Evolutionary conservation across 768 basidiomycete species (phyloP).

Genomic region (Podaxis mareebaensis): DNA sequence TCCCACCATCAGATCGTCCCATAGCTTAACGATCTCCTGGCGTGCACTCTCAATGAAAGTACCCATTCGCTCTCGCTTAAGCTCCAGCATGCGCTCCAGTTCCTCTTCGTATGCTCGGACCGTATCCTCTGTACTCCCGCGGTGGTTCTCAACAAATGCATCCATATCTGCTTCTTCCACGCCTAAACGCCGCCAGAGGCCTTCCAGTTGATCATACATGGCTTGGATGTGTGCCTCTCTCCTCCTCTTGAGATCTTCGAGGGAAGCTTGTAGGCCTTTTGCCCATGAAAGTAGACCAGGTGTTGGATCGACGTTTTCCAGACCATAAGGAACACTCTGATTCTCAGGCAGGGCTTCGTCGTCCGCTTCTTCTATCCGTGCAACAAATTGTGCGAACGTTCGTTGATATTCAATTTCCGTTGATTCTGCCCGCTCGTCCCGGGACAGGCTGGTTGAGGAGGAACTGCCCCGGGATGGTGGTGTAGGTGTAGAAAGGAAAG

Average conservation of each 20-base stretch:
- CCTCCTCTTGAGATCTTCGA: constrained; percentile 72
- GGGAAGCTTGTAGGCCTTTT: constrained; percentile 48
- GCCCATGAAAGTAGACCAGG: constrained; percentile 76
- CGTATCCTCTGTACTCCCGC: constrained; percentile 78
- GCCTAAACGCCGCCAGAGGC: constrained; percentile 86
- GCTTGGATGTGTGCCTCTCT: constrained; percentile 87
- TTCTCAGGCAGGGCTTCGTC: constrained; percentile 44
- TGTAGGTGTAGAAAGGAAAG: constrained; percentile 53
- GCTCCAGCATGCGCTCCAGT: constrained; percentile 83
- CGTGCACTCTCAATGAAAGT: constrained; percentile 82
- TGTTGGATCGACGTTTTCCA: constrained; percentile 81
- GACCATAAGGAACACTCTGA: constrained; percentile 44
- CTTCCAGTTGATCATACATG: constrained; percentile 92
- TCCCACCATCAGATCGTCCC: constrained; percentile 85
- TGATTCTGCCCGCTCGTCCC: constrained; percentile 27
- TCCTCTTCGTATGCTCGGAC: constrained; percentile 88
- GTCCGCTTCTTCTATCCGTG: constrained; percentile 58
- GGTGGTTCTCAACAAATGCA: constrained; percentile 84
- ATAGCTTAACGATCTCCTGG: constrained; percentile 75
- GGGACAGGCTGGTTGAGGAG: constrained; percentile 38
- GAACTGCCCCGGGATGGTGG: constrained; percentile 42
- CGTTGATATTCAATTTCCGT: constrained; percentile 53
- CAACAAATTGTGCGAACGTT: constrained; percentile 64
- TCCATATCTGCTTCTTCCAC: constrained; percentile 82
- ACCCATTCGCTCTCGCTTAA: constrained; percentile 87